Evolutionary conservation across 2,329 filamentous ascomycete species (phyloP).

Genomic region (Setomelanomma holmii): DNA sequence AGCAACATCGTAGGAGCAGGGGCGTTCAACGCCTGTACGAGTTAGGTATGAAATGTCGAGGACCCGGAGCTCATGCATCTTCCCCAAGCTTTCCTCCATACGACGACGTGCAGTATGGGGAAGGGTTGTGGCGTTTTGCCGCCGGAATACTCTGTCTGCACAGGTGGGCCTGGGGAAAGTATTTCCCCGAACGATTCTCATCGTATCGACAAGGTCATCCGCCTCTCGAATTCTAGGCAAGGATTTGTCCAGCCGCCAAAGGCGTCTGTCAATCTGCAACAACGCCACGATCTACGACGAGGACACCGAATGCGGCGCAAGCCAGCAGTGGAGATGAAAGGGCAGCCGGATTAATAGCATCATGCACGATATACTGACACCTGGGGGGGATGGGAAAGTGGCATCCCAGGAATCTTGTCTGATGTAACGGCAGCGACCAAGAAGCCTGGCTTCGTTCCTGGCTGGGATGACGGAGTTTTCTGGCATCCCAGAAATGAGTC

Average conservation of each 20-base stretch:
- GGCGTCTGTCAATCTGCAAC: conserved; percentile 40
- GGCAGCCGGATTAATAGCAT: conserved; percentile 32
- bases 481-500: conserved; percentile 31
- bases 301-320: conserved; percentile 23
- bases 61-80: conserved; percentile 25
- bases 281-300: conserved; percentile 37
- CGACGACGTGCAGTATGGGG: conserved; percentile 44
- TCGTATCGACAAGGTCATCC: conserved; percentile 31
- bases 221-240: conserved; percentile 15
- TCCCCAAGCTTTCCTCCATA: conserved; percentile 35
- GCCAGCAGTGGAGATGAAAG: conserved; percentile 21
- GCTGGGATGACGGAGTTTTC: conserved; percentile 34
- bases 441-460: conserved; percentile 31
- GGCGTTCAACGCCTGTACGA: conserved; percentile 33
- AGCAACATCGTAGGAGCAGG: conserved; percentile 37
- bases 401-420: conserved; percentile 26
- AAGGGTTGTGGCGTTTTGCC: conserved; percentile 38
- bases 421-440: conserved; percentile 26
- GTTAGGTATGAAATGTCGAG: conserved; percentile 39
- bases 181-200: conserved; percentile 35
- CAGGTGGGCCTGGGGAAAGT: conserved; percentile 25
- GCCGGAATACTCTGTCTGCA: conserved; percentile 18
- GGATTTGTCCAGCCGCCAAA: conserved; percentile 21
- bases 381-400: conserved; percentile 27
- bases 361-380: conserved; percentile 28